phyloP scores from a whole-genome alignment of 2,329 filamentous ascomycete species.

The Cladophialophora carrionii region DNA sequence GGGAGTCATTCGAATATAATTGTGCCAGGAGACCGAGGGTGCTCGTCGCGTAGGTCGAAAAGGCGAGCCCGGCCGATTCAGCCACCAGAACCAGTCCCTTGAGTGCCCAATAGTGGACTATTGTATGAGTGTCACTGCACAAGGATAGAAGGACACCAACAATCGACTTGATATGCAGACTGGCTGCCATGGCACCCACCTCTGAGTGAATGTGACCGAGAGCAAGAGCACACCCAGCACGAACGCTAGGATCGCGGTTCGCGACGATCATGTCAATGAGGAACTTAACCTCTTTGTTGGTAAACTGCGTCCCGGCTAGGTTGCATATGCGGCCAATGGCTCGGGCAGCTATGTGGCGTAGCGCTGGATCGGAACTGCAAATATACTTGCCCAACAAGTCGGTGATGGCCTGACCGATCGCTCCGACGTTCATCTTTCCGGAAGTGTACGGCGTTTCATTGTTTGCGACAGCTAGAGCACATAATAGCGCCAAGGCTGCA shows the following conservation, averaged over 20 bases:
- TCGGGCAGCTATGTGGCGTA: conserved; percentile 82
- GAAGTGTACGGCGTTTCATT: conserved; percentile 74
- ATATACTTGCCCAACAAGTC: conserved; percentile 64
- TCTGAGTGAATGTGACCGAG: conserved; percentile 92
- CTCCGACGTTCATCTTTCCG: conserved; percentile 72
- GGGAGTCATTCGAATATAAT: conserved; percentile 86
- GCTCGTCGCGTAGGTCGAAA: conserved; percentile 85
- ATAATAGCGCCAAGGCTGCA: conserved; percentile 77
- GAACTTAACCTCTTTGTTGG: conserved; percentile 84
- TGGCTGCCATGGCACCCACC: conserved; percentile 95
- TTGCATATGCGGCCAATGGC: conserved; percentile 84
- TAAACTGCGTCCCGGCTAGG: conserved; percentile 82
- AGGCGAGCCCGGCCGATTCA: conserved; percentile 89
- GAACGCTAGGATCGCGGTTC: conserved; percentile 88
- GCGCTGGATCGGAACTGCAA: conserved; percentile 78
- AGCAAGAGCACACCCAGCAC: conserved; percentile 92
- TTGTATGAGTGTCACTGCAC: conserved; percentile 90
- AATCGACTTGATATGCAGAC: conserved; percentile 94
- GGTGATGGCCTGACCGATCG: conserved; percentile 72
- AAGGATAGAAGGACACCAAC: conserved; percentile 98
- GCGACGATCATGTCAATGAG: conserved; percentile 92
- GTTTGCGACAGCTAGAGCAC: conserved; percentile 78
- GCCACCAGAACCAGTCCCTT: conserved; percentile 84
- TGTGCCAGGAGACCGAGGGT: conserved; percentile 93
- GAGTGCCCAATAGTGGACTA: conserved; percentile 94